phyloP scores from a whole-genome alignment of 2,329 filamentous ascomycete genomes.

The Alternaria tenuissima region DNA sequence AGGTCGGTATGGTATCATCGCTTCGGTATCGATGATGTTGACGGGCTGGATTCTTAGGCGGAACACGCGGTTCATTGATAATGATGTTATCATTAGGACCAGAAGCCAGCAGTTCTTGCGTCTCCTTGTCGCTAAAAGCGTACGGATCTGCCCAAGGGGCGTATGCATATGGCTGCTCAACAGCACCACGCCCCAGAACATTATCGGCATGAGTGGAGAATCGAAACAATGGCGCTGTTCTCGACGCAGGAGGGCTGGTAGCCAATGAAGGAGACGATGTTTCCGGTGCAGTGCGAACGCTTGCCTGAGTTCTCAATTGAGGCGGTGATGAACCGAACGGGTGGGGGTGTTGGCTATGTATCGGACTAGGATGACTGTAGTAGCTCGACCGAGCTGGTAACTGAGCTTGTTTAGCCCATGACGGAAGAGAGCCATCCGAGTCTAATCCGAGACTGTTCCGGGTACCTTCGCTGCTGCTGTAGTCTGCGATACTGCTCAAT shows the following conservation, averaged over 20 bases:
- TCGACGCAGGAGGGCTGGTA: conserved; percentile 25
- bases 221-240: conserved; percentile 28
- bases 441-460: conserved; percentile 28
- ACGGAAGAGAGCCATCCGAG: conserved; percentile 17
- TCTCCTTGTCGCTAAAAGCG: conserved; percentile 44
- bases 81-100: conserved; percentile 50
- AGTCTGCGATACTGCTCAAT: conserved; percentile 45
- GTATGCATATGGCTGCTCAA: conserved; percentile 25
- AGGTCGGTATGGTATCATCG: not conserved
- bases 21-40: conserved; percentile 9
- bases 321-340: conserved; percentile 46
- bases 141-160: conserved; percentile 33
- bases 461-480: conserved; percentile 40
- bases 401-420: conserved; percentile 20
- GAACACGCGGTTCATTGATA: conserved; percentile 26
- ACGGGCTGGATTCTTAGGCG: not conserved
- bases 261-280: conserved; percentile 9
- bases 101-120: conserved; percentile 44
- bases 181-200: conserved; percentile 2
- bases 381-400: conserved; percentile 28
- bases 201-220: conserved; percentile 4
- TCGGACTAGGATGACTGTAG: conserved; percentile 39
- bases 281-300: conserved; percentile 17
- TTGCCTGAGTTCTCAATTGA: conserved; percentile 16
- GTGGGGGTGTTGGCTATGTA: conserved; percentile 30